These are phyloP conservation scores for Crucibulum laeve DNA, from an alignment of 768 basidiomycete species.

Conservation along the genomic window DNA sequence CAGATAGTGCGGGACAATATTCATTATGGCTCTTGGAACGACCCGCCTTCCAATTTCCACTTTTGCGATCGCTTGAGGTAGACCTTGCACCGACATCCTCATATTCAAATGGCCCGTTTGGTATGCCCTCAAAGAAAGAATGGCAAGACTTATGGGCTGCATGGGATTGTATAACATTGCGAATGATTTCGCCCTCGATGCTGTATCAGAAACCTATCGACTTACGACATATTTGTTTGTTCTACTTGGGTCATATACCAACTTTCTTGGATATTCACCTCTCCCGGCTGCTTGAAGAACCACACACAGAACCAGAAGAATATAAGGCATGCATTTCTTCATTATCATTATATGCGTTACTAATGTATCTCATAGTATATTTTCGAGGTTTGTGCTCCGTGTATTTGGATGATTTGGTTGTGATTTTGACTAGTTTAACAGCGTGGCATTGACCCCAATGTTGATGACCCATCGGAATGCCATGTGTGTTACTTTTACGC, in stretches of 20 bases:
- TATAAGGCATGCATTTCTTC: slow-evolving; percentile 51
- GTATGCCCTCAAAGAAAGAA: slow-evolving; percentile 68
- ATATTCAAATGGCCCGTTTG: slow-evolving; percentile 44
- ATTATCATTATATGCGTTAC: slow-evolving; percentile 8
- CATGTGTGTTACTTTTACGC: slow-evolving; percentile 51
- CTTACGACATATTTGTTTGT: slow-evolving; percentile 92
- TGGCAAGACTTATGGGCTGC: slow-evolving; percentile 83
- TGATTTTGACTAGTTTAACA: slow-evolving; percentile 22
- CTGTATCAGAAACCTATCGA: slow-evolving; percentile 90
- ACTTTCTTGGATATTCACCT: slow-evolving; percentile 90
- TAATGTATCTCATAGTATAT: slow-evolving; percentile 44
- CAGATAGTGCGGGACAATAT: slow-evolving; percentile 64
- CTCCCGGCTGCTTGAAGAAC: slow-evolving; percentile 67
- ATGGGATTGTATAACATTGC: slow-evolving; percentile 82
- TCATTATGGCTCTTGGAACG: slow-evolving; percentile 91
- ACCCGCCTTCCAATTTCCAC: slow-evolving; percentile 74
- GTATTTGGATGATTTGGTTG: background rate
- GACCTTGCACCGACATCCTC: slow-evolving; percentile 14
- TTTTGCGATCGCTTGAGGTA: slow-evolving; percentile 37
- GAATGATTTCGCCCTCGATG: slow-evolving; percentile 87
- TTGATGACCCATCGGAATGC: slow-evolving; percentile 83
- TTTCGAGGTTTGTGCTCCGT: slow-evolving; percentile 53
- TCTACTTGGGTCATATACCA: slow-evolving; percentile 93
- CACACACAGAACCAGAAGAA: slow-evolving; percentile 77
- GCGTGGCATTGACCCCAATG: slow-evolving; percentile 94